Evolutionary conservation across 345 rosid species (phyloP), one percentile per base, ranked within the genome.

Genomic region (Kernera saxatilis): DNA sequence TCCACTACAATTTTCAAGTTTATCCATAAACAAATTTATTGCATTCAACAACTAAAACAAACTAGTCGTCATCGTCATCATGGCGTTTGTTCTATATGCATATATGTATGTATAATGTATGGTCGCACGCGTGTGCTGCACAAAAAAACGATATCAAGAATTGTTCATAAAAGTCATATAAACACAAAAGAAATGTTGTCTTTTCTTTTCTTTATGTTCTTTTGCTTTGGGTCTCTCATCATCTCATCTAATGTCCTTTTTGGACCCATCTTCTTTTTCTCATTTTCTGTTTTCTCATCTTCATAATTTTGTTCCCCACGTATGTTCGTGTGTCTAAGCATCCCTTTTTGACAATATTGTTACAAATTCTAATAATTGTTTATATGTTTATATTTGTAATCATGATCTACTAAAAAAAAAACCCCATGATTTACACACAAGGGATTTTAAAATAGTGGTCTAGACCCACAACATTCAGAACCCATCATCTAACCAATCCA

Each of bases 231-330:
- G 57, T 60, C 69, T 41, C 52, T 75, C 63, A 67, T 74, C 46
- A 67, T 60, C 64, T 61, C 64, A 37, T 68, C 67, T 46, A 51
- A 14, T 44, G 51, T 69, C 59, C 78, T 75, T 68, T 75, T 75
- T 75, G 78, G 78, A 68, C 74, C 64, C 78, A 61, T 75, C 69
- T 44, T 44, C 78, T 61, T 75, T 59, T 68, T 51, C 48, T 35
- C 58, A 53, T 63, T 33, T 46, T 44, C 21, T 57, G 35, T 39
- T 39, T 73, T 57, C 60, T 61, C 70, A 69, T 35, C 22, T 61
- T 75, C 70, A 75, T 69, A 37, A 75, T 75, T 60, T 61, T 61
- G 74, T 60, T 61, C 74, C 78, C 78, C 70, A 68, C 64, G 58
- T 61, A 52, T 36, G 51, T 75, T 52, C 69, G 73, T 74, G 69